A percentile compares a stretch with the other conserved stretches of the same genome.
These are phyloP conservation scores for Candida khao-thaluensis DNA, from an alignment of 805 yeast species.

Conservation along the genomic window DNA sequence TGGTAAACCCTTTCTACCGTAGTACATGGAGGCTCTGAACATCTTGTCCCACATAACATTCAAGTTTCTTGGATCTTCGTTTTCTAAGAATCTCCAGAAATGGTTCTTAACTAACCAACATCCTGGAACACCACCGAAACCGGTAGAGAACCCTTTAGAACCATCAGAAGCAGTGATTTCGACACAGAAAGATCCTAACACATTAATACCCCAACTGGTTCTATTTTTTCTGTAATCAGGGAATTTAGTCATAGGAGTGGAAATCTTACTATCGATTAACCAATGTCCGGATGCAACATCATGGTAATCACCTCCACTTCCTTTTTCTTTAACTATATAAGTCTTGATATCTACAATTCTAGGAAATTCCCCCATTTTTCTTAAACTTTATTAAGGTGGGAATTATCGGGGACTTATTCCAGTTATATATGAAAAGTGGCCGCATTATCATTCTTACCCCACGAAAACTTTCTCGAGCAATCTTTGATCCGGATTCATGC, in stretches of 20 bases:
- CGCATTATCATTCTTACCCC: constrained; percentile 6
- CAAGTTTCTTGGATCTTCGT: constrained; percentile 48
- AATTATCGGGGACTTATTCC: constrained; percentile 1
- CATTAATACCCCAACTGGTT: constrained; percentile 52
- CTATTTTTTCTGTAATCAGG: constrained; percentile 45
- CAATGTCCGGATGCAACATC: constrained; percentile 50
- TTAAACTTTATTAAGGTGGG: too few relatives aligned
- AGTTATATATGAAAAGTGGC: neutral
- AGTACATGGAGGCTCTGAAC: constrained; percentile 50
- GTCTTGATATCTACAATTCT: constrained; percentile 44
- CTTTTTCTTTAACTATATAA: constrained; percentile 42
- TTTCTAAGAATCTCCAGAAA: constrained; percentile 45
- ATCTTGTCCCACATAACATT: constrained; percentile 49
- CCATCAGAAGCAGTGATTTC: constrained; percentile 50
- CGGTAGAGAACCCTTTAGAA: constrained; percentile 50
- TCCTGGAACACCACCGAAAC: constrained; percentile 52
- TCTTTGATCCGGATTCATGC: constrained; percentile 5
- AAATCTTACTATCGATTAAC: constrained; percentile 46
- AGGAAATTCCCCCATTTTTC: constrained; percentile 33
- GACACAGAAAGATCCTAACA: constrained; percentile 49
- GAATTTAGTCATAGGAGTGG: constrained; percentile 51
- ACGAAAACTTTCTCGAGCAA: constrained; percentile 1
- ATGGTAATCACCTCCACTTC: constrained; percentile 53
- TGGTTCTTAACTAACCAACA: constrained; percentile 49
- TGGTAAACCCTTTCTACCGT: constrained; percentile 50